Conservation (phyloP, 2,329 filamentous ascomycete species). For the Leptographium procerum region DNA sequence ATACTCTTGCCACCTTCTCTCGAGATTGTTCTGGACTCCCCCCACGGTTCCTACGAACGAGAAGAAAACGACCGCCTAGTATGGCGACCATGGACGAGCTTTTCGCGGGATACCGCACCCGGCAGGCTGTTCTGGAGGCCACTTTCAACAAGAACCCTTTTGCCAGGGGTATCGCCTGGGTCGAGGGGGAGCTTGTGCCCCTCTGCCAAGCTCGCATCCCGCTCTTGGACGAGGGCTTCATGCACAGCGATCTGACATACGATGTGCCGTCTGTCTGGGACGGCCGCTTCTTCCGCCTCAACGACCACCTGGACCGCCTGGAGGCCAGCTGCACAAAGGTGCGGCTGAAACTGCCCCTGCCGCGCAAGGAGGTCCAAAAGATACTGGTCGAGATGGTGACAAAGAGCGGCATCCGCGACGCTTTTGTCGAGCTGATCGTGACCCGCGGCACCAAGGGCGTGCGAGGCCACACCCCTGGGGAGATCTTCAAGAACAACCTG, state of each 20-base stretch:
- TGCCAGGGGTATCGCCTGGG: constrained; percentile 32
- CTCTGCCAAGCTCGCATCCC: constrained; percentile 36
- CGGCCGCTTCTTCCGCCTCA: constrained; percentile 38
- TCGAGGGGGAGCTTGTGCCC: constrained; percentile 30
- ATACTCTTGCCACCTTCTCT: no score
- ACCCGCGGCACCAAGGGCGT: constrained; percentile 35
- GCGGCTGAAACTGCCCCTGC: constrained; percentile 29
- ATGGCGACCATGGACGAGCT: no score
- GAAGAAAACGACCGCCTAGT: no score
- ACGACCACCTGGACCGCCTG: constrained; percentile 34
- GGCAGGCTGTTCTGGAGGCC: no score
- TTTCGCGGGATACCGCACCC: no score
- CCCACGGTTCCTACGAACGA: no score
- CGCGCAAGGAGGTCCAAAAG: constrained; percentile 25
- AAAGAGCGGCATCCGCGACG: constrained; percentile 34
- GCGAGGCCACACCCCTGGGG: constrained; percentile 19
- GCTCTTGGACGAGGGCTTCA: constrained; percentile 37
- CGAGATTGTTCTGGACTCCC: no score
- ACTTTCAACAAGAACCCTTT: no score
- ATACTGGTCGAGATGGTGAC: constrained; percentile 32
- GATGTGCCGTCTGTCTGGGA: constrained; percentile 41
- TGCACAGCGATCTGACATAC: constrained; percentile 40
- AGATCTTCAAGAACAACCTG: constrained; percentile 26
- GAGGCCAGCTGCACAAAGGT: constrained; percentile 33
- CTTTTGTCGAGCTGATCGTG: constrained; percentile 38